Base-by-base conservation (phyloP, 257 asterid genomes). In the Solanum infundibuliforme region DNA sequence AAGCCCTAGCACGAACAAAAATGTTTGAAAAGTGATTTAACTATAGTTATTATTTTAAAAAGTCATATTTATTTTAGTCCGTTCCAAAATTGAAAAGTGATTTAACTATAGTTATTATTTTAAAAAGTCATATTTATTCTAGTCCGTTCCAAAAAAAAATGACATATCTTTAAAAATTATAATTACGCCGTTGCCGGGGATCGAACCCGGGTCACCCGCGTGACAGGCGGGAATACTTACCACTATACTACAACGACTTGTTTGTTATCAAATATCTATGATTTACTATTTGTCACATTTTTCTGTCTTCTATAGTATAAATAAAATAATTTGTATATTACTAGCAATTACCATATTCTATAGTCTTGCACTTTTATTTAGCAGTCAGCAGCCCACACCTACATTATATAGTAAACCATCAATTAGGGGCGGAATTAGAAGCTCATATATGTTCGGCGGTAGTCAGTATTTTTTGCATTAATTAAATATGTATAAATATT, bases 121-220 rank as follows among this genome's bases (percentile, higher is more conserved):
- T 8, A 38, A 38, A 38, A 39, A 39, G 4, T 39, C 52, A 1
- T 12, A 43, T 43, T 43, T 43, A 46, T 46, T 14, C 20, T 13
- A 46, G 58, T 46, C 20, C 58, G 7, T 46, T 46, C 14, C 39
- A 4, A 43, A 14, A 4, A 52, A 60, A 60, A 21, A 21, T 21
- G 27, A 58, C 12, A 4, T 21, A 60, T 60, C 5, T 58, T 20
- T 58, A 21, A 58, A 58, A 58, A 20, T 3, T 21, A 20, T 14
- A 52, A 2, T 6, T 18, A 1, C 95, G 97, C 98, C 97, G 95
- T 88, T 94, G 98, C 98, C 97, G 95, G 98, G 98, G 98, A 94
- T 95, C 95, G 98, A 96, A 94, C 98, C 98, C 95, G 97, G 96
- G 99, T 96, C 98, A 88, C 96, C 95, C 96, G 98, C 96, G 98